Base-by-base conservation (phyloP, 306 rosid species). In the Vicia faba region DNA sequence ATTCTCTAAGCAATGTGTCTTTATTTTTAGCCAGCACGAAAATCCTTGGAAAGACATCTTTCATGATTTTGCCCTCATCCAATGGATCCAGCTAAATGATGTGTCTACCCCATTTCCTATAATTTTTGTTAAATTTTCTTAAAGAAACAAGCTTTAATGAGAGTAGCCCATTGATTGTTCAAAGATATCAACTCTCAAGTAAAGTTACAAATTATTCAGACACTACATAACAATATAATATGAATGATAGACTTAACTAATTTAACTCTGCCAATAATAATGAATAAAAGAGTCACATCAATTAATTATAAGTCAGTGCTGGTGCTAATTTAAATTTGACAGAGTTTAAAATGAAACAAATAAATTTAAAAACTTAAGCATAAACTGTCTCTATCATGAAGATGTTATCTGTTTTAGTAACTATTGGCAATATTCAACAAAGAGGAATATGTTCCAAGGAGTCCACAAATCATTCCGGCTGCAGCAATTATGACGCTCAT, bases 401-500 rank as follows among this genome's bases (percentile, higher is more conserved):
- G 28, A 15, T 4, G 6, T 20, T 3, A 5, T 13, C 11, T 4
- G 6, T 6, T 65, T 46, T 29, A 65, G 19, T 65, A 65, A 65
- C 70, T 65, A 29, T 65, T 16, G 14, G 57, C 70, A 65, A 65
- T 65, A 41, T 62, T 23, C 68, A 40, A 1, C 36, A 62, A 2
- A 40, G 53, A 62, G 8, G 68, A 62, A 40, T 65, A 65, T 65
- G 70, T 29, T 16, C 70, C 70, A 65, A 65, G 41, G 16, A 45
- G 16, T 45, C 58, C 70, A 46, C 70, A 46, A 65, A 65, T 11
- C 43, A 65, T 65, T 46, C 70, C 70, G 0, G 50, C 19, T 29
- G 40, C 58, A 65, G 70, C 58, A 46, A 65, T 46, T 45, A 29
- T 7, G 28, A 65, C 3, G 58, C 58, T 65, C 58, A 33, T 6